Evolutionary conservation across 352 stramenopile species (phyloP).

Genomic region (Elongisporangium prolatum): DNA sequence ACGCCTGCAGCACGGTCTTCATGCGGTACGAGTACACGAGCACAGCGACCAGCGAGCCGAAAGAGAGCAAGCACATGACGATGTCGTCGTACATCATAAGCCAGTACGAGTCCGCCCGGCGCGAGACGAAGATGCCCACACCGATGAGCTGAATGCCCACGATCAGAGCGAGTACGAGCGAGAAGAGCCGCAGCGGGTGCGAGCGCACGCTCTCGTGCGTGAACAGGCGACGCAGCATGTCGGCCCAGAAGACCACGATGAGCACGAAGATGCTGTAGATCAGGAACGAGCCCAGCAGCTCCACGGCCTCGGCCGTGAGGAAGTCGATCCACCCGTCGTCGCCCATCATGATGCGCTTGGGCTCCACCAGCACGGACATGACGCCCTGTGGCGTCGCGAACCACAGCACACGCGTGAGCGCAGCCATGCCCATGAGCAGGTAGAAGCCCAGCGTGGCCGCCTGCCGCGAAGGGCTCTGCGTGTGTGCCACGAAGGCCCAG

Average conservation of each 20-base stretch:
- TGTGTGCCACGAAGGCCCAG: slow-evolving; percentile 73
- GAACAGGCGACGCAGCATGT: slow-evolving; percentile 94
- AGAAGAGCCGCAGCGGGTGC: slow-evolving; percentile 89
- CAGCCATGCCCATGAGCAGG: slow-evolving; percentile 60
- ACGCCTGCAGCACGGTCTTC: slow-evolving; percentile 93
- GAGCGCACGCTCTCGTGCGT: slow-evolving; percentile 65
- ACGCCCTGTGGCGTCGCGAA: slow-evolving; percentile 75
- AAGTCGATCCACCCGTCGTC: slow-evolving; percentile 62
- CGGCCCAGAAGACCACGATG: slow-evolving; percentile 96
- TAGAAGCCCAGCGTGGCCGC: slow-evolving; percentile 80
- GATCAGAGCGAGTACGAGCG: slow-evolving; percentile 63
- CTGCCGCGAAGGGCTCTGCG: slow-evolving; percentile 46
- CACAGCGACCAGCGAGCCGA: slow-evolving; percentile 88
- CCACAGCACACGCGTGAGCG: slow-evolving; percentile 63
- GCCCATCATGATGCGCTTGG: slow-evolving; percentile 48
- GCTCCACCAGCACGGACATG: slow-evolving; percentile 60
- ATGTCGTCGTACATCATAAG: slow-evolving; percentile 95
- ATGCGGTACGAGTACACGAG: slow-evolving; percentile 95
- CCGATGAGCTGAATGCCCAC: slow-evolving; percentile 82
- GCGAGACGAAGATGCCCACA: slow-evolving; percentile 80
- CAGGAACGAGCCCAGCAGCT: slow-evolving; percentile 90
- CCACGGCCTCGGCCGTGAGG: slow-evolving; percentile 82
- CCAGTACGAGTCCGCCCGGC: slow-evolving; percentile 88
- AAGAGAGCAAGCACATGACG: slow-evolving; percentile 77
- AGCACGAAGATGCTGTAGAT: slow-evolving; percentile 97